Percentiles rank a stretch among this genome's conserved stretches.
phyloP scores from a whole-genome alignment of 2,329 filamentous ascomycete species.

The Sporothrix curviconia region DNA sequence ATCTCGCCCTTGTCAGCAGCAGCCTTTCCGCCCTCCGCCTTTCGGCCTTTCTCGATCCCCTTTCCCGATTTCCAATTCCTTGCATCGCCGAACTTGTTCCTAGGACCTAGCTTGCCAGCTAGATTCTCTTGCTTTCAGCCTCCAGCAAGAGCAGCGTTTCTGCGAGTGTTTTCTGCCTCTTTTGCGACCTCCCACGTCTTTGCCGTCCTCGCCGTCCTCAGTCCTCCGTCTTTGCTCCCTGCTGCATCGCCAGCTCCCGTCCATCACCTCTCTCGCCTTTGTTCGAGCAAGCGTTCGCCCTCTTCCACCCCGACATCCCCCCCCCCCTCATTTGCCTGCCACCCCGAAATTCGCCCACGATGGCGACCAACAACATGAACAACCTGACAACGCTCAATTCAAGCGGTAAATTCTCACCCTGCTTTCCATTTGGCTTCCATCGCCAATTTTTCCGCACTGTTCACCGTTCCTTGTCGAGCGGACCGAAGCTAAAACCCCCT shows the following conservation, averaged over 20 bases:
- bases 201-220: too few relatives aligned
- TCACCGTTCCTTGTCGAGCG: not conserved
- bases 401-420: conserved; percentile 65
- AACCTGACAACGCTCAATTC: conserved; percentile 94
- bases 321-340: not conserved
- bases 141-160: not conserved
- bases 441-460: too few relatives aligned
- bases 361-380: conserved; percentile 83
- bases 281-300: not conserved
- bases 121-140: not conserved
- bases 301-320: not conserved
- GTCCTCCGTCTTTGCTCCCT: too few relatives aligned
- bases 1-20: conserved; percentile 5
- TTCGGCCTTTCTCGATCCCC: not conserved
- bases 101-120: not conserved
- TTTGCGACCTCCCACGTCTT: too few relatives aligned
- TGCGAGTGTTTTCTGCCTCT: not conserved
- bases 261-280: not conserved
- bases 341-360: conserved; percentile 35
- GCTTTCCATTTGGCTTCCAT: not conserved
- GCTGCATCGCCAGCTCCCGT: not conserved
- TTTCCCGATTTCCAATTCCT: not conserved
- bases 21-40: not conserved
- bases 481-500: conserved; percentile 44
- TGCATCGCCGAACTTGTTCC: not conserved